A percentile compares a stretch with the other conserved stretches of the same genome.
phyloP scores from a whole-genome alignment of 208 protist genomes.

The Naegleria gruberi region DNA sequence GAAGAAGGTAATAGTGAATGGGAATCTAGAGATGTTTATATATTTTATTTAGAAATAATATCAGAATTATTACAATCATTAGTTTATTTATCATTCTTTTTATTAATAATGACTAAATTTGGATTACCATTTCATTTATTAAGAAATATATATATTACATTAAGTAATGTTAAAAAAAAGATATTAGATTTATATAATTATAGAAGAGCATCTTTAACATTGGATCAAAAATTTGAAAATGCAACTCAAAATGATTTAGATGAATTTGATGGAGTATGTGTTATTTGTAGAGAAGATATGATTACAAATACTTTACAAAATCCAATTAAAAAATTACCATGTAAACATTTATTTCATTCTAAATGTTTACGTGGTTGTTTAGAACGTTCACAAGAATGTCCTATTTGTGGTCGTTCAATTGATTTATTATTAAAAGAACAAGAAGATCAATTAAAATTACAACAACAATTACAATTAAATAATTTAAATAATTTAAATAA shows the following conservation, averaged over 20 bases:
- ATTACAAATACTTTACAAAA: neutral
- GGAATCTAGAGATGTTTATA: neutral
- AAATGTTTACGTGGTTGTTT: slow-evolving; percentile 65
- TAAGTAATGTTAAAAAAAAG: neutral
- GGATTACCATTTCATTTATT: slow-evolving; percentile 17
- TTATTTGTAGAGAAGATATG: neutral
- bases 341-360: slow-evolving; percentile 66
- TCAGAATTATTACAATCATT: neutral
- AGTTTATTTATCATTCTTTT: slow-evolving; percentile 9
- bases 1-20: neutral
- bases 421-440: neutral
- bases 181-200: slow-evolving; percentile 13
- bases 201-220: neutral
- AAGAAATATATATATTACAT: slow-evolving; percentile 6
- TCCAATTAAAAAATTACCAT: slow-evolving; percentile 54
- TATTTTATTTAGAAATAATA: slow-evolving; percentile 8
- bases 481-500: neutral
- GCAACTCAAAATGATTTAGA: neutral
- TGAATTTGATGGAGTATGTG: neutral
- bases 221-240: slow-evolving; percentile 2
- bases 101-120: slow-evolving; percentile 10
- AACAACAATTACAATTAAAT: neutral
- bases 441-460: neutral
- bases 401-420: slow-evolving; percentile 42
- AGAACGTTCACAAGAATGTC: slow-evolving; percentile 48